Conservation (phyloP, 352 stramenopile species). For the Phytophthora quininea region DNA sequence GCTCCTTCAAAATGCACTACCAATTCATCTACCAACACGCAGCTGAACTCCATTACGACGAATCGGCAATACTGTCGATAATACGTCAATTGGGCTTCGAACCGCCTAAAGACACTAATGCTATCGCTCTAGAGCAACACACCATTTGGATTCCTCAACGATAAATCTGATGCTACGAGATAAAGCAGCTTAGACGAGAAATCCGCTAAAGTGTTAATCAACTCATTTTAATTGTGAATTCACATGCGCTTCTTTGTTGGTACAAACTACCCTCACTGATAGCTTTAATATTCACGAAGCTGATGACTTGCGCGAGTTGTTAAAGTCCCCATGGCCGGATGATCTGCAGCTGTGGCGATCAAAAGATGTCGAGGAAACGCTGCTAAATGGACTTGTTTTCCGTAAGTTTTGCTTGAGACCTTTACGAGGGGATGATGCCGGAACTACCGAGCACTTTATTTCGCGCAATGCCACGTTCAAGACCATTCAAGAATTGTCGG, state of each 20-base stretch:
- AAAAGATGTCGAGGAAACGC: slow-evolving; percentile 9
- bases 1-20: too few species aligned
- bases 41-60: too few species aligned
- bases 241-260: slow-evolving; percentile 15
- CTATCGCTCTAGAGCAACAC: too few species aligned
- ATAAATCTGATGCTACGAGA: too few species aligned
- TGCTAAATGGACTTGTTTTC: slow-evolving; percentile 11
- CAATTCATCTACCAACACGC: too few species aligned
- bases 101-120: too few species aligned
- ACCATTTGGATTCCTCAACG: too few species aligned
- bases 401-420: slow-evolving; percentile 10
- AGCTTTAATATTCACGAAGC: slow-evolving; percentile 1
- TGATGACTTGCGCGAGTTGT: slow-evolving; percentile 7
- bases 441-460: neutral
- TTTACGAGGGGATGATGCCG: slow-evolving; percentile 1
- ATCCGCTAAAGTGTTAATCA: too few species aligned
- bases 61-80: too few species aligned
- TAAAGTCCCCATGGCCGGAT: slow-evolving; percentile 1
- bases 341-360: slow-evolving; percentile 14
- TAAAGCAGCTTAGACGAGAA: too few species aligned
- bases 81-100: too few species aligned
- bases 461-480: slow-evolving; percentile 23
- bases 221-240: neutral
- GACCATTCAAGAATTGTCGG: slow-evolving; percentile 29
- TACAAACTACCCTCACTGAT: slow-evolving; percentile 12